A percentile compares a stretch with the other conserved stretches of the same genome.
Evolutionary conservation across 1,284 basidiomycete genomes (phyloP).

Genomic region (Cryptococcus sp.): DNA sequence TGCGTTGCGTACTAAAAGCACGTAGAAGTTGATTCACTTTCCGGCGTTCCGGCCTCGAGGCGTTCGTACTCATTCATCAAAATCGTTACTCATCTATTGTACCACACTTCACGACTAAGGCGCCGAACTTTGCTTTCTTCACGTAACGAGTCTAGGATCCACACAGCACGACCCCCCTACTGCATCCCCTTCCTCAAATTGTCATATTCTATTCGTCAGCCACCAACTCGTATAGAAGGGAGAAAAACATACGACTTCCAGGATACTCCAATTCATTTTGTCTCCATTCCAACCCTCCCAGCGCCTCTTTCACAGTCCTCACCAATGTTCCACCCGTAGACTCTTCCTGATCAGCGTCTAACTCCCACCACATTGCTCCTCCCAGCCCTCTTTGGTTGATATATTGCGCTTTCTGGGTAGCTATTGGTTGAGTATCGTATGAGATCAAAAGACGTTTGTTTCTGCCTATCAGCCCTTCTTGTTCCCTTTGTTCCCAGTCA

Average conservation of each 20-base stretch:
- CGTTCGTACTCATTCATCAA: no score
- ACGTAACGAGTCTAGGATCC: background rate
- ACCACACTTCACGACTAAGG: no score
- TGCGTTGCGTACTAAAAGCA: background rate
- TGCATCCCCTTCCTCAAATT: conserved; percentile 25
- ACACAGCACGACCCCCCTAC: background rate
- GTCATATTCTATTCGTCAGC: conserved; percentile 26
- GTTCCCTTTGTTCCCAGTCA: background rate
- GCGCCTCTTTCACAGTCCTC: conserved; percentile 25
- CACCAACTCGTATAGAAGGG: background rate
- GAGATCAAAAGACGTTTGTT: conserved; percentile 55
- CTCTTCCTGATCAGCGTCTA: conserved; percentile 40
- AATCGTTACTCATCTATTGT: no score
- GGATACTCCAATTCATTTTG: conserved; percentile 39
- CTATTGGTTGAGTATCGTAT: conserved; percentile 75
- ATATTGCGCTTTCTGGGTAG: conserved; percentile 69
- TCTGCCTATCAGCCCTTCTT: conserved; percentile 6
- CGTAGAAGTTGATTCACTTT: no score
- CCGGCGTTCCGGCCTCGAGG: no score
- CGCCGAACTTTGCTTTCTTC: background rate
- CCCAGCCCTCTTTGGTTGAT: conserved; percentile 61
- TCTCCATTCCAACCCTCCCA: conserved; percentile 33
- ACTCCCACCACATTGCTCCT: conserved; percentile 76
- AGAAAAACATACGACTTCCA: conserved; percentile 32
- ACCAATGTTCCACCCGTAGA: conserved; percentile 28